phyloP scores from a whole-genome alignment of 108 stramenopile genomes.

The Chaetoceros muelleri region DNA sequence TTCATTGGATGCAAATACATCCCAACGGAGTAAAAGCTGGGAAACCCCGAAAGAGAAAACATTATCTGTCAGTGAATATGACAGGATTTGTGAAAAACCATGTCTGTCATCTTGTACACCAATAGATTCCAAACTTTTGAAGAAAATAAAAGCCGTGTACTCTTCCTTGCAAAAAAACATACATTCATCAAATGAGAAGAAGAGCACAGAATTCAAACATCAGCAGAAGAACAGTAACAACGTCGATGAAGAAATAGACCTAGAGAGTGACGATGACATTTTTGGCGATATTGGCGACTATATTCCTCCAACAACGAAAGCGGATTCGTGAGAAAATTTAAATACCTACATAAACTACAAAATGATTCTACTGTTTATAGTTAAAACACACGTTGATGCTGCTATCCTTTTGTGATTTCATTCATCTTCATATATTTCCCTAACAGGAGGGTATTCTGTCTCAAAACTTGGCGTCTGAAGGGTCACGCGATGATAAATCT shows the following conservation, averaged over 20 bases:
- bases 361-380: too few relatives aligned
- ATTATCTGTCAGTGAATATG: background rate
- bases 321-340: background rate
- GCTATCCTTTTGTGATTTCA: background rate
- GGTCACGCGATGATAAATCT: slow-evolving; percentile 71
- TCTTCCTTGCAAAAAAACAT: too few relatives aligned
- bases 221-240: too few relatives aligned
- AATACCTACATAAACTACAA: slow-evolving; percentile 7
- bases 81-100: background rate
- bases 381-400: too few relatives aligned
- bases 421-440: slow-evolving; percentile 51
- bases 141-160: background rate
- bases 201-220: too few relatives aligned
- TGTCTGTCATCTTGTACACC: background rate
- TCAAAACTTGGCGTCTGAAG: slow-evolving; percentile 65
- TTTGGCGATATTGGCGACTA: slow-evolving; percentile 56
- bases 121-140: background rate
- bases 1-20: background rate
- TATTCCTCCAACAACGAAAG: slow-evolving; percentile 17
- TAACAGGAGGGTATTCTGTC: slow-evolving; percentile 63
- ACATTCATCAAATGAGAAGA: background rate
- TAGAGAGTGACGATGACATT: slow-evolving; percentile 59
- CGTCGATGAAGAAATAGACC: background rate
- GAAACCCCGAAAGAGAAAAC: background rate
- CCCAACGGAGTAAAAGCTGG: background rate